These are phyloP conservation scores for Kazachstania kunashirensis DNA, from an alignment of 805 yeast genomes.

Conservation along the genomic window DNA sequence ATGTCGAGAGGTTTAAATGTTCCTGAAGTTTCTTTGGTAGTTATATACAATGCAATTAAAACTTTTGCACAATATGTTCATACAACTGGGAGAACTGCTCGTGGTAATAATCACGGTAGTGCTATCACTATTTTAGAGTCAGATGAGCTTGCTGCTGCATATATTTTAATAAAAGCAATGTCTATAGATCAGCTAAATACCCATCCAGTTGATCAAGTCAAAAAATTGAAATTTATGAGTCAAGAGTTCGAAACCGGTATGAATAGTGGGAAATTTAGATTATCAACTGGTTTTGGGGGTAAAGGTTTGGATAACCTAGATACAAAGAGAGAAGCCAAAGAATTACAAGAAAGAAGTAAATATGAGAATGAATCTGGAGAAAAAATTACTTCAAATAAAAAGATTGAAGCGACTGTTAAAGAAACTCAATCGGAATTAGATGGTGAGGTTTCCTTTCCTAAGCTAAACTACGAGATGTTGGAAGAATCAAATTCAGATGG, in stretches of 20 bases:
- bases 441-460: constrained; percentile 16
- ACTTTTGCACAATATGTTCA: constrained; percentile 95
- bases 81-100: constrained; percentile 90
- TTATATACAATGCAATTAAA: constrained; percentile 74
- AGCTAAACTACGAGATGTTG: constrained; percentile 42
- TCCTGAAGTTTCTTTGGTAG: constrained; percentile 68
- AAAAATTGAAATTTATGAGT: constrained; percentile 36
- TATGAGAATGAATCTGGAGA: constrained; percentile 3
- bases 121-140: constrained; percentile 65
- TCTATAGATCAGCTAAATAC: constrained; percentile 40
- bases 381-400: constrained; percentile 7
- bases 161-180: constrained; percentile 38
- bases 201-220: constrained; percentile 36
- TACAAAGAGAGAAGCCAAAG: constrained; percentile 30
- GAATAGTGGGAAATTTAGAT: constrained; percentile 54
- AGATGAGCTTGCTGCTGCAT: constrained; percentile 57
- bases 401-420: background rate
- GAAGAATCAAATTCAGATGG: constrained; percentile 51
- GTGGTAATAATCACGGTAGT: constrained; percentile 73
- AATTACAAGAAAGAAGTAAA: constrained; percentile 5
- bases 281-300: constrained; percentile 83
- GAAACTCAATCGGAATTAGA: constrained; percentile 4
- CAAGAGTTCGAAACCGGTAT: constrained; percentile 48
- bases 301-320: constrained; percentile 78
- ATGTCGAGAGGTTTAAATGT: constrained; percentile 95